phyloP scores from a whole-genome alignment of 257 asterid species.

The Ballota nigra region DNA sequence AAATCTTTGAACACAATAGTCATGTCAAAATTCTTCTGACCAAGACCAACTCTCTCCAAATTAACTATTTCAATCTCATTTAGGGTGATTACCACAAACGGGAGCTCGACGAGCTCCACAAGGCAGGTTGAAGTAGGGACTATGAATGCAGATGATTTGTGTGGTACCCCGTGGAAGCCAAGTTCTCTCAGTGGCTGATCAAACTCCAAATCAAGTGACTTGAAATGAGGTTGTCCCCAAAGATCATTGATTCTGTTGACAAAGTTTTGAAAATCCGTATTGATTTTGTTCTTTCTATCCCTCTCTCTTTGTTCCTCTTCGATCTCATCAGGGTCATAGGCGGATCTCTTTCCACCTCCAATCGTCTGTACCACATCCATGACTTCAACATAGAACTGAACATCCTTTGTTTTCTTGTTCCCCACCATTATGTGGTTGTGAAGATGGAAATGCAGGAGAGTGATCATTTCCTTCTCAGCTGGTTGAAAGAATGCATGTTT shows the following conservation, averaged over 20 bases:
- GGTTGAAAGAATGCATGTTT: conserved; percentile 71
- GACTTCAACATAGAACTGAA: conserved; percentile 60
- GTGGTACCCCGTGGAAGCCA: conserved; percentile 61
- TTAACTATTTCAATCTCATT: conserved; percentile 60
- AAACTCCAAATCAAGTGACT: conserved; percentile 49
- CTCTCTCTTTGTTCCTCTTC: conserved; percentile 72
- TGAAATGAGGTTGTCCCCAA: conserved; percentile 50
- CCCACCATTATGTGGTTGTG: conserved; percentile 71
- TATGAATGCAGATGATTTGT: conserved; percentile 50
- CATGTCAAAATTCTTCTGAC: conserved; percentile 67
- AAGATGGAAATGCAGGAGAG: conserved; percentile 59
- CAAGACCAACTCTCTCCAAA: conserved; percentile 65
- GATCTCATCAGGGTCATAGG: conserved; percentile 69
- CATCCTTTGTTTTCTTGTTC: conserved; percentile 57
- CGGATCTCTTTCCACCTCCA: conserved; percentile 60
- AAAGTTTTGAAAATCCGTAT: conserved; percentile 50
- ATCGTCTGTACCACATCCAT: conserved; percentile 64
- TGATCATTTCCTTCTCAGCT: conserved; percentile 67
- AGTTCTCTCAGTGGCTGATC: conserved; percentile 62
- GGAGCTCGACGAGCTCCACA: conserved; percentile 59
- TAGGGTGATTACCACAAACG: conserved; percentile 49
- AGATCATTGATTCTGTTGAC: conserved; percentile 56
- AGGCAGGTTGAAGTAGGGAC: conserved; percentile 57
- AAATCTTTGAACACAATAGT: conserved; percentile 65
- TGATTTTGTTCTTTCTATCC: conserved; percentile 56